Evolutionary conservation across 352 stramenopile genomes (phyloP).

Genomic region (Pilasporangium apinafurcum): DNA sequence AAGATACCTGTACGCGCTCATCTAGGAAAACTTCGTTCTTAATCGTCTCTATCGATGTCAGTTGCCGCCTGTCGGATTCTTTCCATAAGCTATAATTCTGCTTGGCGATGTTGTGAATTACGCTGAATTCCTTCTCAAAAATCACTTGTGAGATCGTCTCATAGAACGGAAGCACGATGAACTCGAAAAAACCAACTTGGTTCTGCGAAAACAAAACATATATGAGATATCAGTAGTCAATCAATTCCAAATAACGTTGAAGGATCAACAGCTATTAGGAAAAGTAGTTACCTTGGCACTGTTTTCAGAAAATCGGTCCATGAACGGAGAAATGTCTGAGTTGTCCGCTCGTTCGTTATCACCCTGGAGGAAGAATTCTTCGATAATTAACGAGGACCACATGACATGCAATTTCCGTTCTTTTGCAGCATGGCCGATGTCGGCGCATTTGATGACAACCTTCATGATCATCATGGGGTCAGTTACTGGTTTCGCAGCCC

Average conservation of each 20-base stretch:
- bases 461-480: conserved; percentile 88
- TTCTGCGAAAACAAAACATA: conserved; percentile 26
- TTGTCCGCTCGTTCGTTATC: conserved; percentile 89
- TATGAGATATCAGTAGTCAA: conserved; percentile 5
- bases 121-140: conserved; percentile 60
- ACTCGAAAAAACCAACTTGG: conserved; percentile 84
- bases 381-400: conserved; percentile 91
- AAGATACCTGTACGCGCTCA: conserved; percentile 50
- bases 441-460: conserved; percentile 85
- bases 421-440: conserved; percentile 92
- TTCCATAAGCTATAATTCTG: conserved; percentile 85
- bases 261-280: background rate
- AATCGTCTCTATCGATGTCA: conserved; percentile 79
- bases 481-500: conserved; percentile 23
- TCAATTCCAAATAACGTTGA: conserved; percentile 2
- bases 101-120: conserved; percentile 74
- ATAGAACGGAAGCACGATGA: conserved; percentile 80
- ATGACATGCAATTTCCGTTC: conserved; percentile 76
- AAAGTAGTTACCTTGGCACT: conserved; percentile 60
- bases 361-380: conserved; percentile 94
- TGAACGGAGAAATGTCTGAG: conserved; percentile 89
- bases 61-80: conserved; percentile 66
- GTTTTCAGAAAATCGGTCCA: conserved; percentile 87
- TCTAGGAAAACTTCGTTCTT: conserved; percentile 76
- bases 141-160: conserved; percentile 74